A percentile compares a stretch with the other conserved stretches of the same genome.
Conservation (phyloP, 257 asterid species). For the Solanum tarijense region DNA sequence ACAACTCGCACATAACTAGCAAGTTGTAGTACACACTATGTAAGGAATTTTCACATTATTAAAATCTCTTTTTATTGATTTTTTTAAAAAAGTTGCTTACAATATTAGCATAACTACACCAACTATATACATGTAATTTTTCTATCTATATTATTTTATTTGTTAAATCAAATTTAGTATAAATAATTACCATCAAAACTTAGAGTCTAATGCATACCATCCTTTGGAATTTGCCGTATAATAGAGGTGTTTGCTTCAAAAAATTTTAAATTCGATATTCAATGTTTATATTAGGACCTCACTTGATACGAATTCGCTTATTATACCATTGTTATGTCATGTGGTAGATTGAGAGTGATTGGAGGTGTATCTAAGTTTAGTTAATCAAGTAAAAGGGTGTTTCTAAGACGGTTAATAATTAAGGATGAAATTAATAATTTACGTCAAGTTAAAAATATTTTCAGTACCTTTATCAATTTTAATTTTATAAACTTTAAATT, state of each 20-base stretch:
- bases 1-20: neutral
- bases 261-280: too few relatives aligned
- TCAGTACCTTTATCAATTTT: neutral
- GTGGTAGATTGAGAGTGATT: too few relatives aligned
- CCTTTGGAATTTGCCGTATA: neutral
- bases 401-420: too few relatives aligned
- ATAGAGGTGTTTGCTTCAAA: neutral
- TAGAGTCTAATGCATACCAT: neutral
- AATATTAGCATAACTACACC: neutral
- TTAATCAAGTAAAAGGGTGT: neutral
- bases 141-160: neutral
- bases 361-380: too few relatives aligned
- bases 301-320: neutral
- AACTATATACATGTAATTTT: neutral
- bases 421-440: too few relatives aligned
- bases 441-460: accelerated
- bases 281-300: too few relatives aligned
- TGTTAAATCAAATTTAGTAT: neutral
- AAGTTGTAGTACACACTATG: neutral
- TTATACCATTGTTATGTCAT: neutral
- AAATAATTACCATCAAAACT: neutral
- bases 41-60: neutral
- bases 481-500: neutral
- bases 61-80: neutral
- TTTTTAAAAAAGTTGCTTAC: neutral